Evolutionary conservation across 306 rosid genomes (phyloP).

Genomic region (Macrotyloma uniflorum): DNA sequence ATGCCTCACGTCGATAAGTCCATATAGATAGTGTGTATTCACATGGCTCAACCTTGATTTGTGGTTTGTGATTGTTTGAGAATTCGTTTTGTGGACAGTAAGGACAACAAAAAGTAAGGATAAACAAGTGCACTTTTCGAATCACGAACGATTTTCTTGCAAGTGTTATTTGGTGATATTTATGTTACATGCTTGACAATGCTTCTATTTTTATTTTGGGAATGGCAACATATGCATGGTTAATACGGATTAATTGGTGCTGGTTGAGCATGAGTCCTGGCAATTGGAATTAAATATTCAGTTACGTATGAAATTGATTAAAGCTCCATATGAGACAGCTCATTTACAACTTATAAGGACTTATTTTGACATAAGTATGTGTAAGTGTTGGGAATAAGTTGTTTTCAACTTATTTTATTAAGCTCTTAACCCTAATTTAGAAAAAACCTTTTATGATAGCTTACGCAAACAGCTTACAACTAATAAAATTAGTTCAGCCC

Average conservation of each 20-base stretch:
- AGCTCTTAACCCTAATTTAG: no score
- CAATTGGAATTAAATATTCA: slow-evolving; percentile 9
- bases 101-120: not conserved
- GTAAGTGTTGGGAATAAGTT: not conserved
- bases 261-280: not conserved
- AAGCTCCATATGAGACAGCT: no score
- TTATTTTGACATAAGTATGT: no score
- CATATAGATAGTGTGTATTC: no score
- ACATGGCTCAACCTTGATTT: no score
- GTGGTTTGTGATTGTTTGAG: no score
- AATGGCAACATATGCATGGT: not conserved
- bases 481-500: not conserved
- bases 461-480: not conserved
- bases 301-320: not conserved
- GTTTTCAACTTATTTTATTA: no score
- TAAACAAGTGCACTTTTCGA: not conserved
- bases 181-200: not conserved
- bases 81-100: no score
- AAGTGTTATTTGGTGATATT: not conserved
- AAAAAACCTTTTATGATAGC: not conserved
- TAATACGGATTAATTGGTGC: slow-evolving; percentile 11
- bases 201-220: not conserved
- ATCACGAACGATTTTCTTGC: no score
- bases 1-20: no score
- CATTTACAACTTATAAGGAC: no score